Evolutionary conservation across 257 asterid genomes (phyloP).

Genomic region (Solanum appendiculatum): DNA sequence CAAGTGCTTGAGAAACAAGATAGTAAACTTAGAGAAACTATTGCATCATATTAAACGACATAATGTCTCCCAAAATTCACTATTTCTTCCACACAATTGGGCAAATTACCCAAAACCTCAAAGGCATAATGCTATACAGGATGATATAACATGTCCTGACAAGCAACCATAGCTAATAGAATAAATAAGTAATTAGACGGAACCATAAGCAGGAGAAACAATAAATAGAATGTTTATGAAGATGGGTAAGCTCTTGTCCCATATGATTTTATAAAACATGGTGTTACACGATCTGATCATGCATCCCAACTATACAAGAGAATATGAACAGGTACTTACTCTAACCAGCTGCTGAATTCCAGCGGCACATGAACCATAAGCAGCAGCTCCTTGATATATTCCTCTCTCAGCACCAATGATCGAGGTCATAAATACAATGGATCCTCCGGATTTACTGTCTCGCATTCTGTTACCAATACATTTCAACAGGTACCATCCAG

Average conservation of each 20-base stretch:
- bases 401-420: constrained; percentile 88
- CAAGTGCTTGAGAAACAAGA: not conserved
- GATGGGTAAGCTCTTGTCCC: not conserved
- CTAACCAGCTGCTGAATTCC: constrained; percentile 82
- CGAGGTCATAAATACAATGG: constrained; percentile 66
- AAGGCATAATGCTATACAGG: not conserved
- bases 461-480: constrained; percentile 62
- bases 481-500: constrained; percentile 81
- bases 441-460: constrained; percentile 78
- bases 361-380: constrained; percentile 89
- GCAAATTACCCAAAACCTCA: not conserved
- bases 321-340: constrained; percentile 32
- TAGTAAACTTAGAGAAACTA: not conserved
- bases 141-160: not conserved
- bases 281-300: not conserved
- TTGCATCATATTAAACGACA: not conserved
- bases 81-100: not conserved
- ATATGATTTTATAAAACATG: not conserved
- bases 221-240: not conserved
- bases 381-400: constrained; percentile 88
- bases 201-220: not conserved
- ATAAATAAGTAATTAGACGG: not conserved
- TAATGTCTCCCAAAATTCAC: not conserved
- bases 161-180: not conserved
- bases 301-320: not conserved